A percentile compares a stretch with the other conserved stretches of the same genome.
phyloP scores from a whole-genome alignment of 768 basidiomycete genomes.

The Leucogyrophana mollusca region DNA sequence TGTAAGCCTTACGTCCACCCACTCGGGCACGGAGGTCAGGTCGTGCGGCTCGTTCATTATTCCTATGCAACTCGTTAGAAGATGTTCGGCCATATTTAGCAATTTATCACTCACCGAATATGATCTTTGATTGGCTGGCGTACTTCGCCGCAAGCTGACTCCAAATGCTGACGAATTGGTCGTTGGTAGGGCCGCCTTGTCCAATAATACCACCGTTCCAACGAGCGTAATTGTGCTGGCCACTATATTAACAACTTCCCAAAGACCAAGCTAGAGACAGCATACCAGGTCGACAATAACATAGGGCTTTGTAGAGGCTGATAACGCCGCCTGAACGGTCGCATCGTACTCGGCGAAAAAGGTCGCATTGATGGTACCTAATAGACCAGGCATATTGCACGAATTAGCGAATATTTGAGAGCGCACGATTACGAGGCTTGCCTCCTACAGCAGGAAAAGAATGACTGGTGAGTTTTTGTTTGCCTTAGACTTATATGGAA shows the following conservation, averaged over 20 bases:
- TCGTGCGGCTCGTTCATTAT: slow-evolving; percentile 53
- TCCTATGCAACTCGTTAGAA: slow-evolving; percentile 7
- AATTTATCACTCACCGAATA: slow-evolving; percentile 43
- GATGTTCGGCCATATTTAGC: slow-evolving; percentile 22
- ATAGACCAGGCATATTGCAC: too few species aligned
- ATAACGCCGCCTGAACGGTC: slow-evolving; percentile 47
- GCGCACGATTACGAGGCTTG: too few species aligned
- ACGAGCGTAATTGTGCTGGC: slow-evolving; percentile 56
- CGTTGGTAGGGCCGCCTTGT: slow-evolving; percentile 54
- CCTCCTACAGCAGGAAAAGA: too few species aligned
- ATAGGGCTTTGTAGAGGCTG: slow-evolving; percentile 38
- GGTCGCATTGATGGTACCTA: slow-evolving; percentile 39
- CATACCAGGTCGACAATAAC: slow-evolving; percentile 52
- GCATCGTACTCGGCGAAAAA: slow-evolving; percentile 47
- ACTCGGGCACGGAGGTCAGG: slow-evolving; percentile 27
- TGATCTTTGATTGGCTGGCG: slow-evolving; percentile 34
- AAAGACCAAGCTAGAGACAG: slow-evolving; percentile 1
- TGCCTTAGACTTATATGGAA: too few species aligned
- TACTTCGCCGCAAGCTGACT: slow-evolving; percentile 47
- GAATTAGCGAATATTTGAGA: too few species aligned
- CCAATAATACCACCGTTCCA: slow-evolving; percentile 58
- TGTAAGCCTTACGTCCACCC: neutral
- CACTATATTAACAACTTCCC: neutral
- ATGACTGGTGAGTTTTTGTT: too few species aligned
- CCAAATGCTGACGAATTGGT: slow-evolving; percentile 49